Conservation (phyloP, 106 monocot genomes). For the Iris macrosiphon region DNA sequence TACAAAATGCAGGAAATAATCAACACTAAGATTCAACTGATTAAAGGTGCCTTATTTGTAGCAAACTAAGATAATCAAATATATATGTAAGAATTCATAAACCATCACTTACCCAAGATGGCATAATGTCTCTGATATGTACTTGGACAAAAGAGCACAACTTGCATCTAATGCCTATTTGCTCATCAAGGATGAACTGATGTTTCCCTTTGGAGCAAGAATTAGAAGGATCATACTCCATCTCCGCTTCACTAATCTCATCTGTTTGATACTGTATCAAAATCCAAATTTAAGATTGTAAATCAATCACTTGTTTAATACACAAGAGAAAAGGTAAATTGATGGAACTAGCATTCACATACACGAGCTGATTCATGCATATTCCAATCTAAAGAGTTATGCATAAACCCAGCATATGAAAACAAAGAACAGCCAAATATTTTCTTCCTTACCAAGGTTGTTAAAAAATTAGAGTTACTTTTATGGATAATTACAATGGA, state of each 20-base stretch:
- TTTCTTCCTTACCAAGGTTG: too few relatives aligned
- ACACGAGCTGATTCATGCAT: background rate
- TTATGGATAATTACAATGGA: too few relatives aligned
- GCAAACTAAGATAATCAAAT: background rate
- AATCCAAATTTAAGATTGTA: background rate
- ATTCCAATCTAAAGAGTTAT: background rate
- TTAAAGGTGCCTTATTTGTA: background rate
- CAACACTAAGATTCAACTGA: background rate
- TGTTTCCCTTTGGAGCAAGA: constrained; percentile 37
- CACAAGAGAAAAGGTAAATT: background rate
- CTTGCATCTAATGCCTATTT: constrained; percentile 69
- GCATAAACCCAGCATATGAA: too few relatives aligned
- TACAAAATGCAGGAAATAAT: constrained; percentile 12
- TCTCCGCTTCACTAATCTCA: background rate
- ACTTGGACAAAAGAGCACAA: constrained; percentile 40
- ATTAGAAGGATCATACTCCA: constrained; percentile 9
- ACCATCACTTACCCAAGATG: constrained; percentile 46
- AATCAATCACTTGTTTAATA: background rate
- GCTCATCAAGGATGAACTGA: constrained; percentile 56
- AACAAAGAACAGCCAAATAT: too few relatives aligned
- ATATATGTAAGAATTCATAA: background rate
- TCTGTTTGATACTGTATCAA: constrained; percentile 22
- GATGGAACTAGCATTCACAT: background rate
- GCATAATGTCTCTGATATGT: constrained; percentile 52
- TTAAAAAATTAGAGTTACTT: too few relatives aligned